Base-by-base conservation (phyloP, 352 stramenopile genomes). In the Achlya hypogyna region DNA sequence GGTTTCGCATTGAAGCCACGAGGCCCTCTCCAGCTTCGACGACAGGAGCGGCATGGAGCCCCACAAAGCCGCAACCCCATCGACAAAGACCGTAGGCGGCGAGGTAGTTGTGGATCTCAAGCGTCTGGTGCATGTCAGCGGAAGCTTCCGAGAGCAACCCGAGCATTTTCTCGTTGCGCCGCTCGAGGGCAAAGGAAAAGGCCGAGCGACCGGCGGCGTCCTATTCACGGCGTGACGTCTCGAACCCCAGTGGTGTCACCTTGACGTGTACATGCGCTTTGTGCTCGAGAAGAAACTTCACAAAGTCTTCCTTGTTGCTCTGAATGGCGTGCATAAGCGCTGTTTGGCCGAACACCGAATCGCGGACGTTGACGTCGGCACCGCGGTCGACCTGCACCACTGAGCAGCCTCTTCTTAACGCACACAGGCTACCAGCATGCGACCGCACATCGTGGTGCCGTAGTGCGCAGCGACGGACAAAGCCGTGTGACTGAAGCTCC, bases 301-400 rank as follows among this genome's bases (percentile, higher is more conserved):
- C 74, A 25, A 89, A 80, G 0, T 63, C 60, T 1, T 65, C 34
- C 62, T 90, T 75, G 2, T 78, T 78, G 27, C 82, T 81, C 9
- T 58, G 59, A 1, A 81, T 79, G 0, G 84, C 84, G 5, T 75
- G 62, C 78, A 90, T 90, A 12, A 93, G 70, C 18, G 82, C 75
- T 35, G 81, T 91, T 6, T 72, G 52, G 14, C 79, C 72, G 12
- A 72, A 53, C 4, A 32, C 28, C 0, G 71, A 69, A 0, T 75
- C 72, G 6, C 54, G 53, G 12, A 77, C 53, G 63, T 93, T 89
- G 27, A 88, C 58, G 12, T 72, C 71, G 31, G 77, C 82, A 25
- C 80, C 82, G 16, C 73, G 73, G 9, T 88, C 78, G 12, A 86
- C 27, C 59, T 66, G 31, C 20, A 1, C 16, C 4, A 12, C 31